Base-by-base conservation (phyloP, 208 protist species). In the Wallacemonas sp. region DNA sequence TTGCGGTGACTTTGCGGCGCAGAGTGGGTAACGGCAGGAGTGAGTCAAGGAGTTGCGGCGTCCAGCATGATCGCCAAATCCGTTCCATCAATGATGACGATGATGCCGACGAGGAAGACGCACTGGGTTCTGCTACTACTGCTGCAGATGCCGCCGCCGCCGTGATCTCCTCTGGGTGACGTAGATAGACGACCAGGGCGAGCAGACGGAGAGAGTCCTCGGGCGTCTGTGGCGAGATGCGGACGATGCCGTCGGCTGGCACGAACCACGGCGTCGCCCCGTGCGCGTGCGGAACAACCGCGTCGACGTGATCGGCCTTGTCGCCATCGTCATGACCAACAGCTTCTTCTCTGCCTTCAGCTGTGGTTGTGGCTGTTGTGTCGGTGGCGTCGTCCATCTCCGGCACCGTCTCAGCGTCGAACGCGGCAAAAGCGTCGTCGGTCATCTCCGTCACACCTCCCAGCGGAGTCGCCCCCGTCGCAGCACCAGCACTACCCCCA, bases 141-240 rank as follows among this genome's bases (percentile, higher is more conserved):
- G 32, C 56, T 33, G 29, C 19, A 21, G 47, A 12, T 32, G 47
- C 26, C 4, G 47, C 52, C 4, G 46, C 27, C 9, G 81, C 70
- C 12, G 91, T 62, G 12, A 85, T 64, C 3, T 61, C 52, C n/a
- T 63, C 64, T 0, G 62, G 77, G 46, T 92, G 83, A 36, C 88
- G 85, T 33, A 94, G 81, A 44, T 78, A 64, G 41, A 94, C 46
- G 8, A 92, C 41, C 58, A 90, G 87, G 26, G 64, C 61, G 57
- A 94, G 61, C 43, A 90, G 75, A 44, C 68, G 65, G 11, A 80
- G 58, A 17, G 60, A 74, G 58, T 94, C 85, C 0, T 54, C 32
- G n/a, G 75, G 73, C 11, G 81, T 27, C 0, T 90, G 54, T 34
- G 85, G 69, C 21, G 76, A 60, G 17, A 85, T 72, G 16, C 72